Percentiles rank a stretch among this genome's conserved stretches.
phyloP scores from a whole-genome alignment of 2,329 filamentous ascomycete genomes.

The Epichloe sp. region DNA sequence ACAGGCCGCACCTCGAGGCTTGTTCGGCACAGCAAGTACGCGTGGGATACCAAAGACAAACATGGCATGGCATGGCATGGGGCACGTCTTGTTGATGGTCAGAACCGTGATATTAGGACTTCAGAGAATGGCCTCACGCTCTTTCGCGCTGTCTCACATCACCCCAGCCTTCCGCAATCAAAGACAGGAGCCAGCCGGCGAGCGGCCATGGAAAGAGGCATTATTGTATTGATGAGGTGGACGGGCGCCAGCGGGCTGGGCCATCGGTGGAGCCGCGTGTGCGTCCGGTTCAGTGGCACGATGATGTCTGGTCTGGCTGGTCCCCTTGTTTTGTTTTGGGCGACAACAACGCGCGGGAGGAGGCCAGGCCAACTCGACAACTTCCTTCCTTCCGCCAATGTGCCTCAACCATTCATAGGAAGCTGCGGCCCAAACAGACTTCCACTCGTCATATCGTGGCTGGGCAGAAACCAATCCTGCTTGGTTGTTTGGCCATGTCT shows the following conservation, averaged over 20 bases:
- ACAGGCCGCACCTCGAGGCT: not conserved
- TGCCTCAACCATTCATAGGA: no score
- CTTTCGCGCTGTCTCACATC: not conserved
- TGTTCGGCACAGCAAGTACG: not conserved
- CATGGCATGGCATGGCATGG: not conserved
- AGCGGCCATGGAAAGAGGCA: not conserved
- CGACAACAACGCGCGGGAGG: no score
- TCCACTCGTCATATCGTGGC: no score
- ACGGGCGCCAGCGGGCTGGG: conserved; percentile 4
- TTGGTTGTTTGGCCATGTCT: no score
- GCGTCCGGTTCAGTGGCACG: not conserved
- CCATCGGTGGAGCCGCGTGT: conserved; percentile 2
- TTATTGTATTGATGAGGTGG: not conserved
- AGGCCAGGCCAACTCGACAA: no score
- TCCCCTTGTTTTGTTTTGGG: no score
- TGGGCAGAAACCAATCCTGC: no score
- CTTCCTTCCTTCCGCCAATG: no score
- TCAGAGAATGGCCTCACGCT: not conserved
- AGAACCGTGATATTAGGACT: no score
- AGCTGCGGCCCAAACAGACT: not conserved
- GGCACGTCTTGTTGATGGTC: not conserved
- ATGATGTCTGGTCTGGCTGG: not conserved
- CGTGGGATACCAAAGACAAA: not conserved
- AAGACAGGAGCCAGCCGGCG: not conserved
- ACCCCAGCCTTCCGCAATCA: not conserved